These are phyloP conservation scores for Sanchytrium tribonematis DNA, from an alignment of 371 early-diverging fungal genomes.

Conservation along the genomic window DNA sequence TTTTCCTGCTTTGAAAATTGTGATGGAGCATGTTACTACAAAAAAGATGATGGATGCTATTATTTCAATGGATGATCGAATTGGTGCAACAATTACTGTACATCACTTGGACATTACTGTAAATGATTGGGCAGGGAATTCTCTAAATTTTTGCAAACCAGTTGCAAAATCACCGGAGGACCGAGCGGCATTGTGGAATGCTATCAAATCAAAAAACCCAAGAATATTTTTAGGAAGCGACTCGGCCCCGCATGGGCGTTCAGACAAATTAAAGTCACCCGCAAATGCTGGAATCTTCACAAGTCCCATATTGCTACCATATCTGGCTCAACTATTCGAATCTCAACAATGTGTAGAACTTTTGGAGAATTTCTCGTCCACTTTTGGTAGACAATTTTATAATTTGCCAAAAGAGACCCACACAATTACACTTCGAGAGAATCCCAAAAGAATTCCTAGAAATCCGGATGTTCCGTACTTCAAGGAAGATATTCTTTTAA, in stretches of 20 bases:
- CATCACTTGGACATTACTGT: conserved; percentile 70
- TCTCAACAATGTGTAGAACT: no score
- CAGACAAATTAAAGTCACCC: conserved; percentile 49
- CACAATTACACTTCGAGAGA: no score
- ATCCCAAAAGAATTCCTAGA: no score
- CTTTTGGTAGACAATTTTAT: no score
- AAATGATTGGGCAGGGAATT: conserved; percentile 86
- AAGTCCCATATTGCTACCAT: conserved; percentile 46
- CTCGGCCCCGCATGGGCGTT: conserved; percentile 75
- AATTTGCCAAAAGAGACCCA: no score
- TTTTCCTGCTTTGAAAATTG: conserved; percentile 75
- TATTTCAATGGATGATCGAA: conserved; percentile 59
- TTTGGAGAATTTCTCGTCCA: no score
- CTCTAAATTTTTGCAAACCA: conserved; percentile 89
- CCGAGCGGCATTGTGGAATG: conserved; percentile 56
- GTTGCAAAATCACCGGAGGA: conserved; percentile 86
- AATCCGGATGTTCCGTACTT: no score
- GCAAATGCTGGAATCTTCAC: conserved; percentile 79
- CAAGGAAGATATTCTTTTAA: no score
- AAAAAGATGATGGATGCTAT: conserved; percentile 64
- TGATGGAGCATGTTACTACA: conserved; percentile 85
- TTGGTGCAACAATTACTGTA: conserved; percentile 75
- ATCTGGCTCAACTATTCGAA: conserved; percentile 60
- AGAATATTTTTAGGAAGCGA: conserved; percentile 88
- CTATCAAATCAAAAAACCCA: conserved; percentile 49